Percentiles rank a stretch among this genome's conserved stretches.
phyloP scores from a whole-genome alignment of 176 grass and related monocot genomes.

The Lolium perenne region DNA sequence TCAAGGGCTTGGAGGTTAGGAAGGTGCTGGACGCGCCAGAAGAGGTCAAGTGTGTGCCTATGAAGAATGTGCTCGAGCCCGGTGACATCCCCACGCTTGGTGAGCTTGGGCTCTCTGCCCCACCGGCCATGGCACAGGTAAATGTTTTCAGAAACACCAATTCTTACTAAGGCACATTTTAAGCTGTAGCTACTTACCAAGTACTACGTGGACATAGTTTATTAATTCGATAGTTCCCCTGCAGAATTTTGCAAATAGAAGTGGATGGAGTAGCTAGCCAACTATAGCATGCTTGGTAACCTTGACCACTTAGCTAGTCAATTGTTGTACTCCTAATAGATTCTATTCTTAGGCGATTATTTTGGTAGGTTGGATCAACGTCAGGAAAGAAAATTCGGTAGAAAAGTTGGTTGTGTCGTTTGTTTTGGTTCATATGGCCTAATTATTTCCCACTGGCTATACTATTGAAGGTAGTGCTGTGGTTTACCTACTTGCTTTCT shows the following conservation, averaged over 20 bases:
- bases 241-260: slow-evolving; percentile 15
- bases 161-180: neutral
- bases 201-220: neutral
- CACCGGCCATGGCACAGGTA: slow-evolving; percentile 63
- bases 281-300: neutral
- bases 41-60: slow-evolving; percentile 80
- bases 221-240: neutral
- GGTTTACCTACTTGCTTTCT: neutral
- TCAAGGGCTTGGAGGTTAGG: slow-evolving; percentile 68
- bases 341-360: neutral
- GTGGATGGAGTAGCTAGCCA: neutral
- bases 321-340: neutral
- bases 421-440: neutral
- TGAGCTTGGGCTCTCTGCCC: slow-evolving; percentile 68
- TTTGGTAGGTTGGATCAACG: neutral
- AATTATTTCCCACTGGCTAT: neutral
- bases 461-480: neutral
- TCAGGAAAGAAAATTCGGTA: neutral
- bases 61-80: slow-evolving; percentile 75
- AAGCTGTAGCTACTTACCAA: too few relatives aligned
- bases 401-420: neutral
- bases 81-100: slow-evolving; percentile 79
- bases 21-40: slow-evolving; percentile 66
- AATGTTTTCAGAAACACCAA: neutral
- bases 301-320: neutral